Percentiles rank a stretch among this genome's conserved stretches.
These are phyloP conservation scores for Boletus smithii DNA, from an alignment of 1,284 basidiomycete genomes.

Conservation along the genomic window DNA sequence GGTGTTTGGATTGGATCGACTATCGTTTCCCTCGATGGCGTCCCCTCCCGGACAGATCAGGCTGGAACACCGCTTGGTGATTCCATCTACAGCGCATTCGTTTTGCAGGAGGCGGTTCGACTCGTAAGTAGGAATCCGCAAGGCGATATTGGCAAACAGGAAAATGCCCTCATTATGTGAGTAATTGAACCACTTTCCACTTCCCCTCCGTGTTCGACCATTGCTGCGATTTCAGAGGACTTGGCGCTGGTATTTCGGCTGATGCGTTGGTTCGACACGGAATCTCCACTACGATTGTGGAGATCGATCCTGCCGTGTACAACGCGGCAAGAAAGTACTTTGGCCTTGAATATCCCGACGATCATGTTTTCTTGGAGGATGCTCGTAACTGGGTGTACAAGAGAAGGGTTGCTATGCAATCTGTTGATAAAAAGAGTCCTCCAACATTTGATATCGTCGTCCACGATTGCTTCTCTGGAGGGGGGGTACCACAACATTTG, in stretches of 20 bases:
- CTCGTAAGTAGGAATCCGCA: slow-evolving; percentile 52
- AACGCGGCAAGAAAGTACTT: slow-evolving; percentile 78
- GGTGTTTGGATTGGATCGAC: slow-evolving; percentile 76
- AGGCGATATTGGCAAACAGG: slow-evolving; percentile 33
- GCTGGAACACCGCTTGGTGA: slow-evolving; percentile 58
- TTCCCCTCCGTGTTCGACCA: not conserved
- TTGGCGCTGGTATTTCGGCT: slow-evolving; percentile 81
- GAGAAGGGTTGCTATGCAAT: slow-evolving; percentile 35
- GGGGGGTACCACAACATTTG: slow-evolving; percentile 76
- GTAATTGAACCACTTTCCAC: slow-evolving; percentile 21
- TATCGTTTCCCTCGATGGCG: slow-evolving; percentile 42
- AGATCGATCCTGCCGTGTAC: slow-evolving; percentile 88
- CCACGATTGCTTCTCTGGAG: slow-evolving; percentile 92
- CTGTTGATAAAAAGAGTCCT: slow-evolving; percentile 27
- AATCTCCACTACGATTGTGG: slow-evolving; percentile 69
- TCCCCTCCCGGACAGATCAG: slow-evolving; percentile 47
- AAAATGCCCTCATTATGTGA: slow-evolving; percentile 72
- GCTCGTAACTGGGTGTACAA: slow-evolving; percentile 63
- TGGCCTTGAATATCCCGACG: slow-evolving; percentile 61
- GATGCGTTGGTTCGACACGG: slow-evolving; percentile 67
- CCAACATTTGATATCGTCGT: slow-evolving; percentile 71
- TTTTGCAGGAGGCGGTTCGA: slow-evolving; percentile 79
- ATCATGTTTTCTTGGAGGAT: slow-evolving; percentile 68
- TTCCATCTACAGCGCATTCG: slow-evolving; percentile 81
- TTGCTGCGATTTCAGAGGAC: slow-evolving; percentile 52